Evolutionary conservation across 164 flowering plant genomes (phyloP).

Genomic region (Cinnamomum micranthum): DNA sequence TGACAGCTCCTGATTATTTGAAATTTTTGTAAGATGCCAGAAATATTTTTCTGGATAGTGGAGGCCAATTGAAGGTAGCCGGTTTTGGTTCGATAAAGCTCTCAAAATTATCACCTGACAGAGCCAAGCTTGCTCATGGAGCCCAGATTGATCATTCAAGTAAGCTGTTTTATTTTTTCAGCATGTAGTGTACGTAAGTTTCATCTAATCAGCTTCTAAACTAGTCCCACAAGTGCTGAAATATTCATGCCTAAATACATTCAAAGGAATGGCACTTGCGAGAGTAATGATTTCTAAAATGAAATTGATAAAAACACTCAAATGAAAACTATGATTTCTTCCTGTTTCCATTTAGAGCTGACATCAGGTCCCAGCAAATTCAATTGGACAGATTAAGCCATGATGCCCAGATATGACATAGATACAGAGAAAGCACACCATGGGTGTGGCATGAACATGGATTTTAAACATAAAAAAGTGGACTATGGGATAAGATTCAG

Average conservation of each 20-base stretch:
- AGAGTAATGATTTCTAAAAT: not conserved
- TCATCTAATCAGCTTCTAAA: not conserved
- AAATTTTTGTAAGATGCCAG: constrained; percentile 98
- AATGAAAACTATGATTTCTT: not conserved
- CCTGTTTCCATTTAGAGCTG: not conserved
- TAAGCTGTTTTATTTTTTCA: constrained; percentile 33
- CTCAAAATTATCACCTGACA: constrained; percentile 62
- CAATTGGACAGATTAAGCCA: not conserved
- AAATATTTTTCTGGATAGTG: constrained; percentile 98
- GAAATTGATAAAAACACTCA: not conserved
- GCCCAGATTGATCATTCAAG: constrained; percentile 50
- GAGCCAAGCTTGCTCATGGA: constrained; percentile 48
- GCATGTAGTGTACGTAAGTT: not conserved
- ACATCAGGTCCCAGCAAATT: not conserved
- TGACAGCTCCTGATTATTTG: constrained; percentile 61
- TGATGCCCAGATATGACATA: no score
- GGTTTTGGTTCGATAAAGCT: constrained; percentile 78
- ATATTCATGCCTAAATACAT: not conserved
- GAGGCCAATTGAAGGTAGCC: constrained; percentile 82
- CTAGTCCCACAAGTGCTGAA: not conserved
- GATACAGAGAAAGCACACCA: no score
- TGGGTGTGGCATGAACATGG: no score
- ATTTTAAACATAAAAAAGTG: no score
- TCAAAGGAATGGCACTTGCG: not conserved
- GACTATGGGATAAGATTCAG: no score